Base-by-base conservation (phyloP, 768 basidiomycete genomes). In the Lentinula aciculospora region DNA sequence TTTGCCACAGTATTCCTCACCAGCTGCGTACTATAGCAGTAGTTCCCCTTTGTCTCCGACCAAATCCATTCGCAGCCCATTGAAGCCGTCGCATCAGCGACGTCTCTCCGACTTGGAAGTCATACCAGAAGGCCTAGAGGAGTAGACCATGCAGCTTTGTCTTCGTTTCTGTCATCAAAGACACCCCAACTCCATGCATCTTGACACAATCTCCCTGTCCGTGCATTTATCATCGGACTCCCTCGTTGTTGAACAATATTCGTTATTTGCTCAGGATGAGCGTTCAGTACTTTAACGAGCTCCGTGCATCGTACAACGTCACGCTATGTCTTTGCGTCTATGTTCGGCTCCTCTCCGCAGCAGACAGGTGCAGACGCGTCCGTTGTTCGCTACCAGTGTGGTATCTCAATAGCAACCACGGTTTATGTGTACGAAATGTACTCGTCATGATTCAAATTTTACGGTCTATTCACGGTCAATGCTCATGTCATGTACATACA, bases 41-140 rank as follows among this genome's bases (percentile, higher is more conserved):
- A 31, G 13, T 3, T 27, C 25, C 4, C 28, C 3, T n/a, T n/a
- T n/a, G 27, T 49, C 21, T 17, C 47, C 32, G 17, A 28, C 50
- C n/a, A 50, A 13, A 15, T 25, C 49, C 8, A 31, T 23, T 19
- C 49, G 31, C 29, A 31, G 19, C 36, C 32, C 34, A 3, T 23
- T 17, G 2, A 36, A 19, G 29, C 27, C 29, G n/a, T 46, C 19
- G 31, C 54, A 56, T 9, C 28, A 46, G 40, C 54, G 54, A n/a
- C 36, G 44, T 27, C 25, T 44, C 4, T 56, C 54, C 9, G 54
- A 56, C n/a, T 12, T 56, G 54, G 40, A 42, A 23, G 39, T n/a
- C n/a, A 56, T 56, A 44, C 54, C 54, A 9, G 54, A 56, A 23
- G 54, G 32, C 37, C 28, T 45, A 12, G 40, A 32, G 23, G 54